Percentiles rank a stretch among this genome's conserved stretches.
These are phyloP conservation scores for Gilbertella persicaria DNA, from an alignment of 371 early-diverging fungal species.

Conservation along the genomic window DNA sequence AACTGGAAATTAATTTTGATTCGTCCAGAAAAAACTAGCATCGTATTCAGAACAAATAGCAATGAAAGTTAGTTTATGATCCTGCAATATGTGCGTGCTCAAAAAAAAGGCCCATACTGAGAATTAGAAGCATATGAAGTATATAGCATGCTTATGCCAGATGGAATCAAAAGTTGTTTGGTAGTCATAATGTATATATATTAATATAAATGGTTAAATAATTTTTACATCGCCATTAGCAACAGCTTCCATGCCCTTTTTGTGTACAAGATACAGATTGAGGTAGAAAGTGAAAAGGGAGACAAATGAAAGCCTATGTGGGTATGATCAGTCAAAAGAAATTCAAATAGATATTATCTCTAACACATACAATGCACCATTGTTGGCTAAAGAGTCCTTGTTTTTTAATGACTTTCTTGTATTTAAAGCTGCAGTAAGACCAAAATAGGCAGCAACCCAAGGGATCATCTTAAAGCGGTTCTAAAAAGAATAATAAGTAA, in stretches of 20 bases:
- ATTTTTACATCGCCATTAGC: conserved; percentile 15
- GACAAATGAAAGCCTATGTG: conserved; percentile 40
- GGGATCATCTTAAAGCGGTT: conserved; percentile 39
- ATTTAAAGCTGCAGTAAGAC: conserved; percentile 39
- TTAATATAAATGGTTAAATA: too few relatives aligned
- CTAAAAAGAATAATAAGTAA: conserved; percentile 17
- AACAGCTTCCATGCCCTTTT: conserved; percentile 25
- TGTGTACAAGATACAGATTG: conserved; percentile 37
- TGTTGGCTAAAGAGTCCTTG: conserved; percentile 34
- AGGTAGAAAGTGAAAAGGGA: conserved; percentile 45
- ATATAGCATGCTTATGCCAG: too few relatives aligned
- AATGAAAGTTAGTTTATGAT: too few relatives aligned
- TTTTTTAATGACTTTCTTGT: conserved; percentile 36
- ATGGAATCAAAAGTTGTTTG: too few relatives aligned
- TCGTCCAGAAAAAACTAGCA: too few relatives aligned
- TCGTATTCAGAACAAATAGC: too few relatives aligned
- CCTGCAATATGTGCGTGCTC: too few relatives aligned
- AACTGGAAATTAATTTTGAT: too few relatives aligned
- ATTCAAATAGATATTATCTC: neutral
- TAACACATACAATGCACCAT: conserved; percentile 42
- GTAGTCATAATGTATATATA: too few relatives aligned
- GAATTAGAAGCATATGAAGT: too few relatives aligned
- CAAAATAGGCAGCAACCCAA: conserved; percentile 50
- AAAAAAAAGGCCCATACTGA: too few relatives aligned
- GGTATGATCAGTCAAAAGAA: neutral